These are phyloP conservation scores for Fragosphaeria purpurea DNA, from an alignment of 2,329 filamentous ascomycete genomes.

Conservation along the genomic window DNA sequence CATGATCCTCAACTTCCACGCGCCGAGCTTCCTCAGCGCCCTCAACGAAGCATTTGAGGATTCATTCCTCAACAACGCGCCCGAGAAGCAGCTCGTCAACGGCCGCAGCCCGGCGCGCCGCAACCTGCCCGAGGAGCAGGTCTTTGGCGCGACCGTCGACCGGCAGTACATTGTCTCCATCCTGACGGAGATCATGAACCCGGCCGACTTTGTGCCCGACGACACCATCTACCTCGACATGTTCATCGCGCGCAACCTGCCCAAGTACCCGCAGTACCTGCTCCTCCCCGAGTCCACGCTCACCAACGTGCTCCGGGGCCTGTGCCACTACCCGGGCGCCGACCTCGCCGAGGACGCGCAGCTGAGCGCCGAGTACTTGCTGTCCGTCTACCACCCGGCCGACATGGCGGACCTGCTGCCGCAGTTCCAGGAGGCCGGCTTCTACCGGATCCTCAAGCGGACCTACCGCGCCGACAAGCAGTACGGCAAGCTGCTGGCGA, in stretches of 20 bases:
- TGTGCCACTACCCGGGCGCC: conserved; percentile 73
- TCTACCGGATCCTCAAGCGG: conserved; percentile 85
- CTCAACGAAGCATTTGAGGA: conserved; percentile 98
- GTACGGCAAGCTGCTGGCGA: conserved; percentile 66
- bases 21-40: conserved; percentile 85
- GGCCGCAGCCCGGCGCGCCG: conserved; percentile 27
- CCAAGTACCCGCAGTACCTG: conserved; percentile 94
- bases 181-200: conserved; percentile 79
- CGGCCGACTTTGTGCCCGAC: conserved; percentile 60
- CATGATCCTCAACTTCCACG: conserved; percentile 77
- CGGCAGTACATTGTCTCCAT: conserved; percentile 90
- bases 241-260: conserved; percentile 92
- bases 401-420: conserved; percentile 68
- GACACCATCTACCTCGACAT: conserved; percentile 96
- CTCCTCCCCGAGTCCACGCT: conserved; percentile 79
- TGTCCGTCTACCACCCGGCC: conserved; percentile 87
- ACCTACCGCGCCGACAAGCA: conserved; percentile 73
- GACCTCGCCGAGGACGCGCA: conserved; percentile 89
- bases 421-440: conserved; percentile 67
- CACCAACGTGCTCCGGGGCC: conserved; percentile 66
- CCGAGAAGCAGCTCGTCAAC: conserved; percentile 49
- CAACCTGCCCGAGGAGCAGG: conserved; percentile 53
- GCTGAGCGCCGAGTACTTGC: conserved; percentile 88
- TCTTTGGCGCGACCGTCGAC: conserved; percentile 64
- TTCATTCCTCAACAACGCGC: conserved; percentile 74